These are phyloP conservation scores for Arctium lappa DNA, from an alignment of 129 eudicot species.

Conservation along the genomic window DNA sequence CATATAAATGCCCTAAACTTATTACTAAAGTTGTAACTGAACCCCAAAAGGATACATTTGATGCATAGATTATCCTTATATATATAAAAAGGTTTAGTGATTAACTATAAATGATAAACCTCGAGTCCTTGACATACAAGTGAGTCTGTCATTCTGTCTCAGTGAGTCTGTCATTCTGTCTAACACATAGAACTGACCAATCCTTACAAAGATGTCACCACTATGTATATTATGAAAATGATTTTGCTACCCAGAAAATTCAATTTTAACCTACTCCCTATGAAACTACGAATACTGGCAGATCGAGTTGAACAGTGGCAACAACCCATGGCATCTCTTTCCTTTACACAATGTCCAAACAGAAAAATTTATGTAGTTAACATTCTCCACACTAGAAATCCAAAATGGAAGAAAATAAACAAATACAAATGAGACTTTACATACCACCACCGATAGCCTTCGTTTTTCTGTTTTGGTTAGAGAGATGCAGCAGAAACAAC, in stretches of 20 bases:
- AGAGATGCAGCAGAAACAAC: too few relatives aligned
- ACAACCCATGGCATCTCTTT: neutral
- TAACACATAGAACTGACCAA: neutral
- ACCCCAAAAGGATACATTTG: neutral
- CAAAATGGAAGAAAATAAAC: neutral
- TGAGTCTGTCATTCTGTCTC: too few relatives aligned
- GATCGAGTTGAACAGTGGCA: neutral
- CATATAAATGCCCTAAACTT: neutral
- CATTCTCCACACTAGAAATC: neutral
- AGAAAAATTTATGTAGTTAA: neutral
- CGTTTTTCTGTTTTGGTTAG: too few relatives aligned
- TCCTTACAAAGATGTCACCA: neutral
- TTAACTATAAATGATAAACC: neutral
- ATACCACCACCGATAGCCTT: constrained; percentile 98
- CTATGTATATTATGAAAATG: neutral
- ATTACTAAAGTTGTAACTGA: neutral
- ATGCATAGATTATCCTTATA: neutral
- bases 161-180: neutral
- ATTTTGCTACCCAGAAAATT: neutral
- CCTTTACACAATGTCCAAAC: neutral
- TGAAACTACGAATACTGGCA: neutral
- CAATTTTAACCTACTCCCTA: neutral
- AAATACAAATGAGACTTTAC: constrained; percentile 23
- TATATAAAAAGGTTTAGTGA: neutral
- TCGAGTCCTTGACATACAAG: neutral